Percentiles rank a stretch among this genome's conserved stretches.
phyloP scores from a whole-genome alignment of 2,329 filamentous ascomycete species.

The Septoria petroselini region DNA sequence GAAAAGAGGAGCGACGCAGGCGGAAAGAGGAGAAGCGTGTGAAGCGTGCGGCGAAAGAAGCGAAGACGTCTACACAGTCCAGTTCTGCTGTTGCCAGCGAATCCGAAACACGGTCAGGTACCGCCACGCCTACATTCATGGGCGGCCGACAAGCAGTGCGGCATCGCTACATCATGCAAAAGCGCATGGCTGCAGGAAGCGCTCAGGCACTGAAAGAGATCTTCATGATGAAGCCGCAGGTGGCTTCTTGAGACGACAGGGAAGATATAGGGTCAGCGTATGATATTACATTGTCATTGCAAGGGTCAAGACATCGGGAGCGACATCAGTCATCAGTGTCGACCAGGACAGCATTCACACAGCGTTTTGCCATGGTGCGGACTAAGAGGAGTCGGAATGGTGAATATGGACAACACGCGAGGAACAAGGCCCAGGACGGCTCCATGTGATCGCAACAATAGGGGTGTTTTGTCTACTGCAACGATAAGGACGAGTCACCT shows the following conservation, averaged over 20 bases:
- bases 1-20: slow-evolving; percentile 45
- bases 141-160: slow-evolving; percentile 65
- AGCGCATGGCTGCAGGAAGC: slow-evolving; percentile 78
- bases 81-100: slow-evolving; percentile 19
- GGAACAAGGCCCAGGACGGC: too few relatives aligned
- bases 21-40: slow-evolving; percentile 52
- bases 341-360: too few relatives aligned
- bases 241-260: slow-evolving; percentile 17
- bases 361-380: too few relatives aligned
- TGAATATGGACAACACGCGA: too few relatives aligned
- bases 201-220: slow-evolving; percentile 81
- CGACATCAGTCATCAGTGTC: too few relatives aligned
- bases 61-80: slow-evolving; percentile 40
- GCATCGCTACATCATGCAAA: slow-evolving; percentile 81
- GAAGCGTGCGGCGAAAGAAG: slow-evolving; percentile 46
- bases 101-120: slow-evolving; percentile 28
- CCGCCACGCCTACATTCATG: slow-evolving; percentile 34
- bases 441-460: too few relatives aligned
- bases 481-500: too few relatives aligned
- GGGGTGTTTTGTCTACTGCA: too few relatives aligned
- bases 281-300: too few relatives aligned
- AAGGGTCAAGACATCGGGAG: too few relatives aligned
- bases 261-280: too few relatives aligned
- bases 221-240: slow-evolving; percentile 61
- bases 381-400: too few relatives aligned